Base-by-base conservation (phyloP, 176 grass and related monocot genomes). In the Oryza meridionalis region DNA sequence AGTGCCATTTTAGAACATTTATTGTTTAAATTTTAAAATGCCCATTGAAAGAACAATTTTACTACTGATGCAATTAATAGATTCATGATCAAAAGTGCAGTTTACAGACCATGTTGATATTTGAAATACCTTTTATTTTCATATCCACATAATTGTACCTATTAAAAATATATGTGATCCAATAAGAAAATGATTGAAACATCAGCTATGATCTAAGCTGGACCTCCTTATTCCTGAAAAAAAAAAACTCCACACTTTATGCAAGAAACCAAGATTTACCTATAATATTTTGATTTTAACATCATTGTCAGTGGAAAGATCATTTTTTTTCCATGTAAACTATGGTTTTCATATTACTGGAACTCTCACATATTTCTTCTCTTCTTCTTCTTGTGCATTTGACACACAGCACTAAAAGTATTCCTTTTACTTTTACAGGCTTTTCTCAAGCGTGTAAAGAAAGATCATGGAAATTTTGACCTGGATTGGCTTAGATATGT, bases 401-500 rank as follows among this genome's bases (percentile, higher is more conserved):
- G 43, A 53, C 14, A 16, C 42, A 71, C 53, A 81, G 16, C 32
- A 9, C 40, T 72, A 76, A 76, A 37, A 64, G 9, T 44, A 33
- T 67, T 17, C 0, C 44, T 86, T 76, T 68, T 37, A 25, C 42
- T 77, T 86, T n/a, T 68, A n/a, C 73, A 90, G 88, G 79, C 69
- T 11, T 90, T 90, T 61, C 83, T 90, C 32, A 65, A 2, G n/a
- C 83, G 84, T 70, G 40, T 86, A 86, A 55, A 86, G 25, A 82
- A 82, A 38, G 78, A 85, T 65, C 84, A 86, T 90, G 79, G 67
- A 72, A 90, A 45, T 67, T 82, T 90, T 82, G 79, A 90, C 35
- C 46, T 90, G 33, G 88, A 90, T 81, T 90, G 88, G 88, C 84
- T 90, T 78, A 77, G 67, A 90, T 38, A n/a, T 68, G 61, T 90